Base-by-base conservation (phyloP, 2,329 filamentous ascomycete genomes). In the Colletotrichum sp. region DNA sequence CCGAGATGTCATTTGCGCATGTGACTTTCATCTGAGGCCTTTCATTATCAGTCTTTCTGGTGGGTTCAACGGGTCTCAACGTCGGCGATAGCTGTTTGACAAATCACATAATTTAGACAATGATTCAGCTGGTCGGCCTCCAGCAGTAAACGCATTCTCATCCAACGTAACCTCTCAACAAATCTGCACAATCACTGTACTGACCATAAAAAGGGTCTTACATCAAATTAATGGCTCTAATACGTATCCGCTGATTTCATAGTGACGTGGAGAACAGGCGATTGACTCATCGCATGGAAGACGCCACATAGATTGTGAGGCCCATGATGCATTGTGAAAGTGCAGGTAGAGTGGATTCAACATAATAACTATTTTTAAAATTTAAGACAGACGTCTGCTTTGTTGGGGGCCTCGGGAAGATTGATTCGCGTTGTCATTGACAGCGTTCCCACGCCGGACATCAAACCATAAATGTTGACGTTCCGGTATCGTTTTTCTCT, bases 381-480 rank as follows among this genome's bases (percentile, higher is more conserved):
- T 48, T 7, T 10, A 21, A 2, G 2, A 13, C n/a, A n/a, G n/a
- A n/a, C 3, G 9, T 21, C 4, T 12, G 2, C 0, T 48, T 48
- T 48, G 43, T 48, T 48, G 43, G 43, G 43, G n/a, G 3, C n/a
- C n/a, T 21, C 10, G 10, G 43, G 18, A 48, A 5, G 10, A 3
- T 13, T 21, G n/a, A 21, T 12, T 48, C n/a, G 3, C 3, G 1
- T 13, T 21, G 43, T 48, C 43, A 21, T 48, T 21, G 18, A 48
- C 6, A 4, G 9, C n/a, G 18, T n/a, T 48, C 6, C n/a, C 10
- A 13, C 18, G 43, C 10, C n/a, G 10, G 43, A 21, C 43, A 21
- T n/a, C 18, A 48, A 48, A 13, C 1, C 6, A 48, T 48, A 48
- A 48, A 48, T 48, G 43, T 12, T 6, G 6, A 21, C 43, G 43